Base-by-base conservation (phyloP, 768 basidiomycete species). In the Sporobolomyces roseus region DNA sequence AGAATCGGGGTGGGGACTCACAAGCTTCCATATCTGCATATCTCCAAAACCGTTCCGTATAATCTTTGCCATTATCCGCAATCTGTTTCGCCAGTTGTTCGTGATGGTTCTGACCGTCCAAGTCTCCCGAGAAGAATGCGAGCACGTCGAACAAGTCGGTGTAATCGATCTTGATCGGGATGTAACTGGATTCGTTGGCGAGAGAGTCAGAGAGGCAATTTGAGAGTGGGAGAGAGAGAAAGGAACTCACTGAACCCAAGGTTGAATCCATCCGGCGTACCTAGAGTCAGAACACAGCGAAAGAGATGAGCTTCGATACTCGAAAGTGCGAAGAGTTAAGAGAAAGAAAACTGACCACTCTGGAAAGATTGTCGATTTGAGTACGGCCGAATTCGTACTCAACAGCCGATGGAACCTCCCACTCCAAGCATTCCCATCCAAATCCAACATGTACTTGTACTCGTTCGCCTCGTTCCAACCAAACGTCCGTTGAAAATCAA, bases 381-480 rank as follows among this genome's bases (percentile, higher is more conserved):
- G 76, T n/a, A 80, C 79, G 33, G 77, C 77, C 59, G 80, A 79
- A 63, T 80, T 81, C 32, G 66, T 66, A 46, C 64, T 65, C 33
- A 77, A 60, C 23, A 77, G 45, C 12, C 76, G 68, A 48, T 75
- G 74, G 65, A 76, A 76, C 29, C 75, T 56, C 1, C 75, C 75
- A 30, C 61, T 65, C 75, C 75, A 76, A 7, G 74, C 74, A 55
- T 76, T 93, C 16, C 93, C 93, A 75, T 96, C 93, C 66, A 97
- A 78, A 78, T 96, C 93, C 68, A 93, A 79, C 53, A 94, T 82
- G 75, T 92, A 91, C 81, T 94, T 94, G 86, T 82, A 91, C 91
- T 96, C 77, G 91, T 89, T 70, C 85, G 83, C 12, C 91, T 91
- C 4, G 94, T 81, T 13, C 88, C 87, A 7, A 89, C 91, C 8